A percentile compares a stretch with the other conserved stretches of the same genome.
These are phyloP conservation scores for Chlorophyllum brunneum DNA, from an alignment of 768 basidiomycete species.

Conservation along the genomic window DNA sequence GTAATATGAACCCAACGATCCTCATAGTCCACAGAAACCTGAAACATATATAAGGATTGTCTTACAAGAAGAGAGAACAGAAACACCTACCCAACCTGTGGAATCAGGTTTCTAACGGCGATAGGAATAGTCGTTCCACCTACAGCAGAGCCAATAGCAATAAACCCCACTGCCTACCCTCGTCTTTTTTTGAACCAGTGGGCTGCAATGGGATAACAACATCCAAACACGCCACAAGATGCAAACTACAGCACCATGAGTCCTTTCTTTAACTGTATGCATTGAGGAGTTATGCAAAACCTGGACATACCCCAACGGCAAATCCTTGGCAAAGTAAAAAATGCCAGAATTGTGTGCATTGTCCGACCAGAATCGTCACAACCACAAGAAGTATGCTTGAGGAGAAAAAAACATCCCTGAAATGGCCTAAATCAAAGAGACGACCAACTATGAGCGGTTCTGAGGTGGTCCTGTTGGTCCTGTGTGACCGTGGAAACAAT, in stretches of 20 bases:
- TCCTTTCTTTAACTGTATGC: not conserved
- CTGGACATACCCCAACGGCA: conserved; percentile 45
- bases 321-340: conserved; percentile 63
- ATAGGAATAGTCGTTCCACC: conserved; percentile 73
- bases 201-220: conserved; percentile 52
- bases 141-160: conserved; percentile 61
- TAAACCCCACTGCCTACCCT: conserved; percentile 57
- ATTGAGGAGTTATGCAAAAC: not conserved
- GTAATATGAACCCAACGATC: conserved; percentile 60
- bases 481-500: too few relatives aligned
- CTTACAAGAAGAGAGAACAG: not conserved
- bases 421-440: conserved; percentile 54
- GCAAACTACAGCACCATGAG: conserved; percentile 31
- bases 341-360: conserved; percentile 65
- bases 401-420: conserved; percentile 41
- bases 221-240: conserved; percentile 60
- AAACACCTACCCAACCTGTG: conserved; percentile 36
- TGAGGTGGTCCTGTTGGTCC: too few relatives aligned
- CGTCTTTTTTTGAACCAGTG: conserved; percentile 73
- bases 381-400: conserved; percentile 32
- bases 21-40: conserved; percentile 80
- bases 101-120: conserved; percentile 50
- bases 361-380: conserved; percentile 48
- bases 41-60: not conserved
- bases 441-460: conserved; percentile 78